Evolutionary conservation across 176 grass and related monocot species (phyloP).

Genomic region (Carex parvula): DNA sequence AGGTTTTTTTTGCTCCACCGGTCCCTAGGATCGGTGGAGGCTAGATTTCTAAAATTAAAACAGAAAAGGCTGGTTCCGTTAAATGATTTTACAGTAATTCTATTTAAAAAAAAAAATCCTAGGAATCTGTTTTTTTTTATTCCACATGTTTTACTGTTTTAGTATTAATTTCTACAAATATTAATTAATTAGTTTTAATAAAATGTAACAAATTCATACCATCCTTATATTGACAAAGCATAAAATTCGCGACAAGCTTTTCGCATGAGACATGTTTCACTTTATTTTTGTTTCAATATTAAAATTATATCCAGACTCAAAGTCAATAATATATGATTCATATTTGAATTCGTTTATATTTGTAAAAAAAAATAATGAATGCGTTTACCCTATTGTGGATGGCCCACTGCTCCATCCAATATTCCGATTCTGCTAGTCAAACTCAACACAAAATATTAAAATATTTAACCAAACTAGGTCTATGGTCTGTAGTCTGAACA

Average conservation of each 20-base stretch:
- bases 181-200: background rate
- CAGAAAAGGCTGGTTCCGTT: too few species aligned
- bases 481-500: background rate
- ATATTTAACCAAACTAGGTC: background rate
- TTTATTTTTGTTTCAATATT: background rate
- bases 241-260: background rate
- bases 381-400: too few species aligned
- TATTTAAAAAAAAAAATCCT: too few species aligned
- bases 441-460: slow-evolving; percentile 2
- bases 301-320: too few species aligned
- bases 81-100: too few species aligned
- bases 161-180: background rate
- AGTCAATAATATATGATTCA: too few species aligned
- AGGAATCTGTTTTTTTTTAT: background rate
- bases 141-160: too few species aligned
- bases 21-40: too few species aligned
- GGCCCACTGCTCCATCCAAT: background rate
- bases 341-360: too few species aligned
- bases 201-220: background rate
- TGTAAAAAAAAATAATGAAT: too few species aligned
- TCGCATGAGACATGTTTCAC: background rate
- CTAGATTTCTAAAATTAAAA: too few species aligned
- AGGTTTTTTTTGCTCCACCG: too few species aligned
- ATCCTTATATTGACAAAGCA: background rate
- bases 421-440: background rate